Evolutionary conservation across 208 protist species (phyloP), one percentile per base, ranked within the genome.

Genomic region (Strigomonas galati): DNA sequence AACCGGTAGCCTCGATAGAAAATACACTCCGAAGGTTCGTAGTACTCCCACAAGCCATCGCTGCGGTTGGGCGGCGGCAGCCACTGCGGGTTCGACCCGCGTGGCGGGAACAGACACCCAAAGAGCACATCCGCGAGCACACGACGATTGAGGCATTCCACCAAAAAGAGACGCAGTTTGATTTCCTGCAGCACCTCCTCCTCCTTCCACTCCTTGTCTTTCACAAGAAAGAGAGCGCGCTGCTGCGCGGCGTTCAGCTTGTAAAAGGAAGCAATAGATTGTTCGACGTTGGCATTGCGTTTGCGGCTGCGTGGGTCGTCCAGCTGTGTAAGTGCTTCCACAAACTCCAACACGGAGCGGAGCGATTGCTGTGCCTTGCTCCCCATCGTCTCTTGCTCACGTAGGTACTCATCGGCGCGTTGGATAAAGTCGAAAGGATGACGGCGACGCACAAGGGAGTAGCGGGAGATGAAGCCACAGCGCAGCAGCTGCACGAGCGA

Each of bases 131-230:
- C 40, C 1, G 40, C 40, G 1, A 46, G 40, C 40, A 19, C 40
- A 15, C 14, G 40, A 19, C 76, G 76, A 43, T 79, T 87, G 31
- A 91, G 32, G 51, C 75, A 81, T 61, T 79, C 76, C 0, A 72
- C 65, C 40, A 91, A 61, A 43, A 87, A 83, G 30, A 91, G 69
- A 14, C 74, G 71, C 54, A 80, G 48, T 12, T 71, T 74, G 49
- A 82, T 44, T 0, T 62, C 43, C 15, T 69, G 59, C 23, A 82
- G 66, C 59, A 77, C 59, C 19, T 74, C 64, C 64, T 79, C 74
- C 14, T 9, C 40, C 5, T 15, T 19, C 40, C 40, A 46, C 40
- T 46, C 40, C 9, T 9, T 15, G 12, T 46, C 40, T 1, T 46
- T 19, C 40, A 19, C 15, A 4, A 46, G 19, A 19, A 9, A 46